Conservation (phyloP, 2,329 filamentous ascomycete genomes). For the Sordariomycetes sp. region DNA sequence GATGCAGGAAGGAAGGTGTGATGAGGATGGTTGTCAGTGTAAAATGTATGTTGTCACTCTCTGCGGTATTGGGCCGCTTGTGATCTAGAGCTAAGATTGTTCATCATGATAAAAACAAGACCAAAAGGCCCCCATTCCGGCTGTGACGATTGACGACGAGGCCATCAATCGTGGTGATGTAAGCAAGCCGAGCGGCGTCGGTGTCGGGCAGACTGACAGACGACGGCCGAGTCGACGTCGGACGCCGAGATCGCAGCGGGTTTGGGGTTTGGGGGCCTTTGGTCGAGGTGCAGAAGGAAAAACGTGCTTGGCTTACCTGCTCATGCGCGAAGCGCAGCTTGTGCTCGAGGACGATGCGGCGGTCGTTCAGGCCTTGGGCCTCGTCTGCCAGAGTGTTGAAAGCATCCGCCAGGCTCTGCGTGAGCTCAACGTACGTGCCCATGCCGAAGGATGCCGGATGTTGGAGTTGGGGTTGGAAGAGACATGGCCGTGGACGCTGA, state of each 20-base stretch:
- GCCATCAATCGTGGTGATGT: background rate
- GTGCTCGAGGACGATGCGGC: constrained; percentile 56
- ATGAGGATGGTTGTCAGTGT: constrained; percentile 7
- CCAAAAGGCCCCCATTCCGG: no score
- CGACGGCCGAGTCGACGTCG: background rate
- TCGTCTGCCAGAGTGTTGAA: constrained; percentile 57
- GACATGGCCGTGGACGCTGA: background rate
- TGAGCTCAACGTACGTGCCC: constrained; percentile 28
- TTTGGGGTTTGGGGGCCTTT: background rate
- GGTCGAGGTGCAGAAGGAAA: constrained; percentile 4
- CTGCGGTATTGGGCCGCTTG: constrained; percentile 45
- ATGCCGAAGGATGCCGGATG: constrained; percentile 7
- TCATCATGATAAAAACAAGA: constrained; percentile 28
- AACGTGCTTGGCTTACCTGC: constrained; percentile 40
- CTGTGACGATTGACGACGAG: background rate
- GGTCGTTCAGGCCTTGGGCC: constrained; percentile 53
- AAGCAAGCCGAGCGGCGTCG: constrained; percentile 1
- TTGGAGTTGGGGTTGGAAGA: background rate
- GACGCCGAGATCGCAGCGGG: background rate
- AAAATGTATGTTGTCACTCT: constrained; percentile 48
- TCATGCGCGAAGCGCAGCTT: constrained; percentile 59
- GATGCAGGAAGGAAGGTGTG: background rate
- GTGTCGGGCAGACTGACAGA: background rate
- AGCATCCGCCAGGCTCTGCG: constrained; percentile 52
- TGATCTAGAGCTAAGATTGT: constrained; percentile 72